A percentile compares a stretch with the other conserved stretches of the same genome.
Evolutionary conservation across 176 grass and related monocot species (phyloP).

Genomic region (Cenchrus americanus): DNA sequence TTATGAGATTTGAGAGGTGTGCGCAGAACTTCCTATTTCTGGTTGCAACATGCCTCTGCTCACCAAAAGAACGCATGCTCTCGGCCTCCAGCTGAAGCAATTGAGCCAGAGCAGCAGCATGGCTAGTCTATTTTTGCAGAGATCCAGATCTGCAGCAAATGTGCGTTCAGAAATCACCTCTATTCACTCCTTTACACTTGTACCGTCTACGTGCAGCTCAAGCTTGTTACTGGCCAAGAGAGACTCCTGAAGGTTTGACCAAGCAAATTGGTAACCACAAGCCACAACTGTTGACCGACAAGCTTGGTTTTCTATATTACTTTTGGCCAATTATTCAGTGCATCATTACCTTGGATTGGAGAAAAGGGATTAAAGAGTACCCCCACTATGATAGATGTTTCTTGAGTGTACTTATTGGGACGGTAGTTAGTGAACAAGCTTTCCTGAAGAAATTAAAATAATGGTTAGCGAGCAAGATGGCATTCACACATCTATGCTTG

Average conservation of each 20-base stretch:
- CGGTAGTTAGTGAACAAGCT: not conserved
- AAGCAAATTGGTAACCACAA: not conserved
- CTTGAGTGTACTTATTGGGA: constrained; percentile 7
- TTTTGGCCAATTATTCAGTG: not conserved
- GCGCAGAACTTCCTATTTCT: constrained; percentile 36
- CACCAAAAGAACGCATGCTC: constrained; percentile 32
- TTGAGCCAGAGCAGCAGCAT: constrained; percentile 5
- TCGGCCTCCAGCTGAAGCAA: constrained; percentile 27
- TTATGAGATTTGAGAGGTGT: constrained; percentile 11
- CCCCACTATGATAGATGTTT: not conserved
- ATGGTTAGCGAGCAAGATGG: constrained; percentile 19
- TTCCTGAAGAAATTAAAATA: not conserved
- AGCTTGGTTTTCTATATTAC: not conserved
- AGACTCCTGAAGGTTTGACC: not conserved
- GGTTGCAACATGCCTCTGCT: constrained; percentile 27
- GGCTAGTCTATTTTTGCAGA: constrained; percentile 30
- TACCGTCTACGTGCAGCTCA: not conserved
- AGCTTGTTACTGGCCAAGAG: not conserved
- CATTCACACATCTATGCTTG: constrained; percentile 19
- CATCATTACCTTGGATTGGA: not conserved
- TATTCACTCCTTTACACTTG: constrained; percentile 12
- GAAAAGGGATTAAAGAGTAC: not conserved
- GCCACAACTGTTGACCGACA: not conserved
- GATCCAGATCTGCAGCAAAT: constrained; percentile 33
- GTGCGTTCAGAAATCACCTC: constrained; percentile 32